Percentiles rank a stretch among this genome's conserved stretches.
phyloP scores from a whole-genome alignment of 2,329 filamentous ascomycete genomes.

The Trichophaea hybrida region DNA sequence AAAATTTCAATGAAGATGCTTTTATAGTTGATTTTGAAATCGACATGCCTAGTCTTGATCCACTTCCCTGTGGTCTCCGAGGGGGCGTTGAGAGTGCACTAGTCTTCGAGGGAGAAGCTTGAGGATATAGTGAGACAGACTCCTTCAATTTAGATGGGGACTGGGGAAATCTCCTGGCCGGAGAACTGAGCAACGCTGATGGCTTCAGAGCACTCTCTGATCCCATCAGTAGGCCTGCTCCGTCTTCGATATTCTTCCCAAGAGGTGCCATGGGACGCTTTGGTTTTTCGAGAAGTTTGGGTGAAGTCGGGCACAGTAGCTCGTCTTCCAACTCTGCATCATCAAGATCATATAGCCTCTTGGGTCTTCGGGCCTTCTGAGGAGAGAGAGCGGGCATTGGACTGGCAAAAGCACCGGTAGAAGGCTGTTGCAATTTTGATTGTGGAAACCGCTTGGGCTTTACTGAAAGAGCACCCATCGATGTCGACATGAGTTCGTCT shows the following conservation, averaged over 20 bases:
- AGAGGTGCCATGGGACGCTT: constrained; percentile 7
- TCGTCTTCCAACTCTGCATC: constrained; percentile 19
- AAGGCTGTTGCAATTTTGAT: constrained; percentile 14
- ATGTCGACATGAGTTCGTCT: constrained; percentile 19
- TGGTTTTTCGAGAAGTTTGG: constrained; percentile 12
- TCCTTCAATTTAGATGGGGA: not conserved
- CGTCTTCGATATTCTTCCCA: not conserved
- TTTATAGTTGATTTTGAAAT: not conserved
- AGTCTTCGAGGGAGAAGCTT: constrained; percentile 11
- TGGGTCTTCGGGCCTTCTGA: constrained; percentile 12
- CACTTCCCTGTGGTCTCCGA: not conserved
- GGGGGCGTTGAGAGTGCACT: not conserved
- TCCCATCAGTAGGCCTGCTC: constrained; percentile 1
- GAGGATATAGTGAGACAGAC: not conserved
- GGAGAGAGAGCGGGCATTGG: constrained; percentile 12
- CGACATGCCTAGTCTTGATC: not conserved
- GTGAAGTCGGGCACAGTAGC: constrained; percentile 10
- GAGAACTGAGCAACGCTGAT: constrained; percentile 1
- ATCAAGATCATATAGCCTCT: constrained; percentile 1
- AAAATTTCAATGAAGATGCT: constrained; percentile 3
- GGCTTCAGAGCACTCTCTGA: not conserved
- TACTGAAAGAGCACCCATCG: constrained; percentile 21
- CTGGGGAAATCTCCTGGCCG: constrained; percentile 5
- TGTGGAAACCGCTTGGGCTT: constrained; percentile 16
- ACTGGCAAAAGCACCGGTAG: constrained; percentile 8